These are phyloP conservation scores for Umbelopsis sp. DNA, from an alignment of 192 early-diverging fungal species.

Conservation along the genomic window DNA sequence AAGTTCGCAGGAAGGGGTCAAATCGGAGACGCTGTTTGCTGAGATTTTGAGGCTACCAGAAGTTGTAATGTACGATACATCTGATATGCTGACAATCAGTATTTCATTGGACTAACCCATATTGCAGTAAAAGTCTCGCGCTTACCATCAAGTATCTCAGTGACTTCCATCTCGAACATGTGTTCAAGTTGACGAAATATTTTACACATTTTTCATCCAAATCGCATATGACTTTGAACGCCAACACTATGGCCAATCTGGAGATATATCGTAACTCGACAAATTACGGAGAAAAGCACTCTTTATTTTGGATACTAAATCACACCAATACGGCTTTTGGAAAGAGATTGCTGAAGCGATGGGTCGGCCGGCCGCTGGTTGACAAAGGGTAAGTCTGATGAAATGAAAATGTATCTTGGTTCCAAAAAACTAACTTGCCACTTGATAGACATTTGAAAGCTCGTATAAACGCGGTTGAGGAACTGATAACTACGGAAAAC, in stretches of 20 bases:
- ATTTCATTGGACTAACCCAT: background rate
- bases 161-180: slow-evolving; percentile 63
- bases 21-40: slow-evolving; percentile 26
- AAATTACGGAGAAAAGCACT: slow-evolving; percentile 45
- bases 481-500: slow-evolving; percentile 46
- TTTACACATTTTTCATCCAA: slow-evolving; percentile 61
- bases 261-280: slow-evolving; percentile 66
- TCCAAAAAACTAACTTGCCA: background rate
- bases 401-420: background rate
- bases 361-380: slow-evolving; percentile 70
- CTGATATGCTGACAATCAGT: background rate
- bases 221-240: slow-evolving; percentile 69
- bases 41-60: slow-evolving; percentile 33
- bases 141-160: slow-evolving; percentile 62
- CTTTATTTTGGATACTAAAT: slow-evolving; percentile 63
- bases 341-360: slow-evolving; percentile 62
- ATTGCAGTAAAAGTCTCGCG: slow-evolving; percentile 43
- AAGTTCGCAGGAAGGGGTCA: slow-evolving; percentile 32
- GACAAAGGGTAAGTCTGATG: slow-evolving; percentile 39
- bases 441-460: slow-evolving; percentile 45
- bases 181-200: slow-evolving; percentile 57
- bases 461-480: slow-evolving; percentile 64
- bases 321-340: slow-evolving; percentile 73
- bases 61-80: slow-evolving; percentile 25
- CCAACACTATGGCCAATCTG: slow-evolving; percentile 63